Percentiles rank a stretch among this genome's conserved stretches.
These are phyloP conservation scores for Gossypium rotundifolium DNA, from an alignment of 345 rosid genomes.

Conservation along the genomic window DNA sequence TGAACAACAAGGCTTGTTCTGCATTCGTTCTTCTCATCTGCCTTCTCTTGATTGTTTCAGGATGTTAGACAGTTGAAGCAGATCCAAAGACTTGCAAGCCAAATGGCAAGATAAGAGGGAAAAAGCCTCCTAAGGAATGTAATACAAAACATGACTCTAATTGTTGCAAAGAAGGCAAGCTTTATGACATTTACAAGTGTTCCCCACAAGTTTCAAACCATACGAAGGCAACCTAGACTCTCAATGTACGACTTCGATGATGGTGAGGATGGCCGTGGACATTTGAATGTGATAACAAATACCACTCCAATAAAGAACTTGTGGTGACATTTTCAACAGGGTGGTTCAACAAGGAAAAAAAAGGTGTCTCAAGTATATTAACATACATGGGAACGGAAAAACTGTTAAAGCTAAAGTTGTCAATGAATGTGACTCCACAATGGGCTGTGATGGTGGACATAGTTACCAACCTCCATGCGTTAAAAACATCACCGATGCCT, in stretches of 20 bases:
- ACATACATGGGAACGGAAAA: conserved; percentile 20
- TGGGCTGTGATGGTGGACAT: neutral
- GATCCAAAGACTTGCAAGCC: neutral
- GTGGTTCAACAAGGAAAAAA: conserved; percentile 20
- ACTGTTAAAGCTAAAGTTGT: conserved; percentile 26
- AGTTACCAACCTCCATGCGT: neutral
- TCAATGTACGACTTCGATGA: neutral
- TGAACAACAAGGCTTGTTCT: neutral
- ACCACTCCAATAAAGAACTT: conserved; percentile 8
- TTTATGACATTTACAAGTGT: conserved; percentile 1
- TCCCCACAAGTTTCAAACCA: neutral
- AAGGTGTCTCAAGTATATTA: conserved; percentile 17
- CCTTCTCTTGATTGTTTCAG: neutral
- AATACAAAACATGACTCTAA: neutral
- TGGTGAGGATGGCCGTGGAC: conserved; percentile 20
- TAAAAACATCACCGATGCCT: neutral
- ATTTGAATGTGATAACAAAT: conserved; percentile 26
- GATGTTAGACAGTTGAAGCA: neutral
- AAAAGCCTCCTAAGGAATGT: neutral
- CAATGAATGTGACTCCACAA: conserved; percentile 28
- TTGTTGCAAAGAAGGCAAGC: neutral
- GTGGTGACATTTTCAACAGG: conserved; percentile 31
- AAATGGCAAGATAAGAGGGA: neutral
- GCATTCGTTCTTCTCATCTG: neutral
- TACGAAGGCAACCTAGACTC: neutral